Conservation (phyloP, 2,329 filamentous ascomycete genomes). For the Lithohypha guttulata region DNA sequence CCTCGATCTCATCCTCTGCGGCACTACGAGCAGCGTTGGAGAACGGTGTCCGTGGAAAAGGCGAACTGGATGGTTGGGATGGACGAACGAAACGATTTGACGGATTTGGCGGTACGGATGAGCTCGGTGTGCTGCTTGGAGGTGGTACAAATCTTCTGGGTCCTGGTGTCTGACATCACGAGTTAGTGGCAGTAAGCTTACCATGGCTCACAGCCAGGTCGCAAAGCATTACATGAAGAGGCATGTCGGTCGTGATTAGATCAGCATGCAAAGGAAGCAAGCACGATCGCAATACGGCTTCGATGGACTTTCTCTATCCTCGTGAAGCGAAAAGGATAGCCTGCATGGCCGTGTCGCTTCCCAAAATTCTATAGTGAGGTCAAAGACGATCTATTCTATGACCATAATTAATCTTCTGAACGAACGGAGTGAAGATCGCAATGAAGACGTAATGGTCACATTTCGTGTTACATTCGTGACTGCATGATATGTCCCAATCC, state of each 20-base stretch:
- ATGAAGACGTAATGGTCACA: too few species aligned
- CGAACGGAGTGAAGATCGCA: too few species aligned
- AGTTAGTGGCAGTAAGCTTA: background rate
- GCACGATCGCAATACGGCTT: too few species aligned
- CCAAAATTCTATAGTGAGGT: too few species aligned
- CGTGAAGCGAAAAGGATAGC: too few species aligned
- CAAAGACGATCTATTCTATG: too few species aligned
- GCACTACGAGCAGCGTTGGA: background rate
- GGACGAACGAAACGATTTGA: conserved; percentile 3
- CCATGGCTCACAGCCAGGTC: background rate
- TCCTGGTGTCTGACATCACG: conserved; percentile 1
- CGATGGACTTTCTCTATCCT: too few species aligned
- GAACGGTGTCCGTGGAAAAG: conserved; percentile 4
- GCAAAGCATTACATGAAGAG: conserved; percentile 6
- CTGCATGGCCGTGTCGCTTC: too few species aligned
- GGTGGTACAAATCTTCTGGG: conserved; percentile 7
- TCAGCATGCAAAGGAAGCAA: too few species aligned
- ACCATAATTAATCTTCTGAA: too few species aligned
- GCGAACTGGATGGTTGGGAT: conserved; percentile 4
- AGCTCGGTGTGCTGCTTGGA: background rate
- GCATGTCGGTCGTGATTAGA: conserved; percentile 1
- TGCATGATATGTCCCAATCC: too few species aligned
- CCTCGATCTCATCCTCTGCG: conserved; percentile 1
- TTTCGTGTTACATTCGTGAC: too few species aligned
- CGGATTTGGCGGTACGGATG: background rate